Base-by-base conservation (phyloP, 2,329 filamentous ascomycete genomes). In the Ophiobolus disseminans region DNA sequence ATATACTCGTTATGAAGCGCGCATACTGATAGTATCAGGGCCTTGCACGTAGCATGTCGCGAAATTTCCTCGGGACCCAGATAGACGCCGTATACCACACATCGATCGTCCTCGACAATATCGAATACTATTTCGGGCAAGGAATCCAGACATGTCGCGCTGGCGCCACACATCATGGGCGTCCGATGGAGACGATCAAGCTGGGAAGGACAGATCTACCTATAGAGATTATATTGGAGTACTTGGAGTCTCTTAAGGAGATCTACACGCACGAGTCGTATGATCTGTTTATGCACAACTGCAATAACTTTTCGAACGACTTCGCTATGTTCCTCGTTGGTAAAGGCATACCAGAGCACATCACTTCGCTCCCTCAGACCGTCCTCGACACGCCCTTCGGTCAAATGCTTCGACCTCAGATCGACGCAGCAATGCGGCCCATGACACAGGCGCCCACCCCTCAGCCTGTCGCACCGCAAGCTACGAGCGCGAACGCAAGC, bases 71-170 rank as follows among this genome's bases (percentile, higher is more conserved):
- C 4, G 86, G 86, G 1, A 82, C 80, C 1, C 85, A 88, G 42
- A 90, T 97, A 40, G 93, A 97, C 72, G 94, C 94, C 44, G 85
- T 99, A 43, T 97, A 97, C 62, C 94, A 99, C 72, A 97, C 94
- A 0, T 90, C 92, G 0, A 86, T 99, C 44, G 87, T 96, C 32
- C 80, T 97, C 30, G 83, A 86, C 42, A 86, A 87, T n/a, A 82
- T 88, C 40, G 94, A 99, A 74, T 97, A 96, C 72, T 86, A 93
- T 63, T 97, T 92, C 61, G 93, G 96, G 51, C 86, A 89, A 45
- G 91, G 91, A 45, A 88, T 97, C 42, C 89, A 96, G 63, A 86
- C 86, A 44, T 91, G 93, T 51, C 76, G 78, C 8, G 90, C 94
- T 0, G 92, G 92, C 1, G 82, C 83, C 9, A 97, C 91, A 1